A percentile compares a stretch with the other conserved stretches of the same genome.
These are phyloP conservation scores for Eucalyptus globulus DNA, from an alignment of 345 rosid species.

Conservation along the genomic window DNA sequence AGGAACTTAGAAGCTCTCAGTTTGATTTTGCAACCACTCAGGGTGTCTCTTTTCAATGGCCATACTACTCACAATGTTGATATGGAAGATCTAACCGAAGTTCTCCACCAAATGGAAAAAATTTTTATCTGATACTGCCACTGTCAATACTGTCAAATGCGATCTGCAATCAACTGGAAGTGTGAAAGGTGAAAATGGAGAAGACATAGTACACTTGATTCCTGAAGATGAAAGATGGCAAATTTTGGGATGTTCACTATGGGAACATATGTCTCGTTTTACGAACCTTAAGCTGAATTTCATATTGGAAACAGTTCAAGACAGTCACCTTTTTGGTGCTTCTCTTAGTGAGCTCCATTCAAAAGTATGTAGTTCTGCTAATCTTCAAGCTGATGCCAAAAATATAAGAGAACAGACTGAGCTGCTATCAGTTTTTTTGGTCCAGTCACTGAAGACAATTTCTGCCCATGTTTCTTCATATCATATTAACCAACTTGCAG, in stretches of 20 bases:
- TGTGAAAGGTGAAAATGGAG: constrained; percentile 14
- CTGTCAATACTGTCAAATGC: constrained; percentile 5
- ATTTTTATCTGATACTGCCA: constrained; percentile 5
- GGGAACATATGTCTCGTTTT: constrained; percentile 66
- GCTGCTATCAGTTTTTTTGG: constrained; percentile 21
- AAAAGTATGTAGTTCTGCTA: constrained; percentile 4
- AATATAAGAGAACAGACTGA: constrained; percentile 21
- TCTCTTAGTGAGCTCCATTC: constrained; percentile 12
- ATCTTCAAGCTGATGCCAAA: constrained; percentile 19
- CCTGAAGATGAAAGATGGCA: constrained; percentile 74
- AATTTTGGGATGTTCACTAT: constrained; percentile 50
- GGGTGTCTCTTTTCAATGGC: constrained; percentile 33
- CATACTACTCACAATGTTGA: constrained; percentile 60
- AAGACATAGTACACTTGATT: constrained; percentile 18
- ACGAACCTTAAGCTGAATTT: constrained; percentile 42
- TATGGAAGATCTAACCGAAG: constrained; percentile 33
- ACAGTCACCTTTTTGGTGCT: constrained; percentile 12
- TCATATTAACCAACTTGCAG: constrained; percentile 47
- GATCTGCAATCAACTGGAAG: background rate
- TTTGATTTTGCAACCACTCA: constrained; percentile 56
- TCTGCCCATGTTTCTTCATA: constrained; percentile 53
- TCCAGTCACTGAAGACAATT: constrained; percentile 24
- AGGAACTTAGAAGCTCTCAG: constrained; percentile 43
- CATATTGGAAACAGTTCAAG: constrained; percentile 19
- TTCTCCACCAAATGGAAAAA: constrained; percentile 13